phyloP scores from a whole-genome alignment of 2,329 filamentous ascomycete genomes.

The Hymenoscyphus fructigenus region DNA sequence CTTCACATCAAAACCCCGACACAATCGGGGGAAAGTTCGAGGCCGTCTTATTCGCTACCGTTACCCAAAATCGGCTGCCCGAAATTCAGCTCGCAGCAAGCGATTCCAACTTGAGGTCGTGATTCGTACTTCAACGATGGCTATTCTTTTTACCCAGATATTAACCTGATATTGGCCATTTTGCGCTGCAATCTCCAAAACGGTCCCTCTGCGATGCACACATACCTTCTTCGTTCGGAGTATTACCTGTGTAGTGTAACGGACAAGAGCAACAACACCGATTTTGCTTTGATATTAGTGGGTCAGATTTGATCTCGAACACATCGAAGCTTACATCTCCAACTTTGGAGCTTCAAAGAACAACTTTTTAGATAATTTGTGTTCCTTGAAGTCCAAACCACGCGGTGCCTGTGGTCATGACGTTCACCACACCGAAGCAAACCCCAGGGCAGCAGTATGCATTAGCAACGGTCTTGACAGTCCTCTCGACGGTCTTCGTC shows the following conservation, averaged over 20 bases:
- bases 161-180: neutral
- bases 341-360: neutral
- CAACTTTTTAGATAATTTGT: neutral
- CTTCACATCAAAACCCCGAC: neutral
- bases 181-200: neutral
- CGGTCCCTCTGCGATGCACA: neutral
- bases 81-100: neutral
- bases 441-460: constrained; percentile 5
- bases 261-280: neutral
- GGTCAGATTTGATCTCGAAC: neutral
- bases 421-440: neutral
- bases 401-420: neutral
- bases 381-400: neutral
- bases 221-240: neutral
- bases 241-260: neutral
- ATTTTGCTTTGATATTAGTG: neutral
- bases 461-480: neutral
- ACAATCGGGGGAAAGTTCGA: neutral
- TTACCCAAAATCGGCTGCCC: neutral
- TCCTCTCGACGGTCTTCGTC: constrained; percentile 1
- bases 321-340: neutral
- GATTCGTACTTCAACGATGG: neutral
- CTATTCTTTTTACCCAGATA: neutral
- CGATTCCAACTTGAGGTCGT: too few species aligned
- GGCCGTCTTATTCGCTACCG: neutral